phyloP scores from a whole-genome alignment of 371 early-diverging fungal genomes.

The Mortierella sp. region DNA sequence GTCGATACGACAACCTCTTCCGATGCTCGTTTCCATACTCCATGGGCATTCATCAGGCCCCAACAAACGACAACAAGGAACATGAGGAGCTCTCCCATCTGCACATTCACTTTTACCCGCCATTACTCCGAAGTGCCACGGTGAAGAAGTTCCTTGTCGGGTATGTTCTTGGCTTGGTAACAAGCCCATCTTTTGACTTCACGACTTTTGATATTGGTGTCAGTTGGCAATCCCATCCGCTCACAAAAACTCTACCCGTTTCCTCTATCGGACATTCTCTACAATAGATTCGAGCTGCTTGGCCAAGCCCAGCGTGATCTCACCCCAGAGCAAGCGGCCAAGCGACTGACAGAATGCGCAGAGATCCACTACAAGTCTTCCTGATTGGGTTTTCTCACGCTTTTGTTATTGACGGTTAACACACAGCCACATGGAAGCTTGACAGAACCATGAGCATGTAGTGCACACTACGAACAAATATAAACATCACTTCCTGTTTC shows the following conservation, averaged over 20 bases:
- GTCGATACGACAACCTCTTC: conserved; percentile 93
- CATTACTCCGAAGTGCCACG: conserved; percentile 86
- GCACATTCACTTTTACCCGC: conserved; percentile 96
- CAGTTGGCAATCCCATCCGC: not conserved
- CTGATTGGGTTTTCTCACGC: not conserved
- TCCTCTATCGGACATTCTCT: too few species aligned
- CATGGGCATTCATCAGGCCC: conserved; percentile 93
- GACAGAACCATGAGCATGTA: too few species aligned
- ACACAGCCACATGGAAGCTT: too few species aligned
- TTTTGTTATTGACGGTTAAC: not conserved
- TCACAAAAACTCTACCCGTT: too few species aligned
- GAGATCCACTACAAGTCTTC: conserved; percentile 70
- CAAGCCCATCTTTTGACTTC: too few species aligned
- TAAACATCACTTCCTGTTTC: too few species aligned
- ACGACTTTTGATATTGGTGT: too few species aligned
- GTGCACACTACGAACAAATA: too few species aligned
- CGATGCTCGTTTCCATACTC: conserved; percentile 94
- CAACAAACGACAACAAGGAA: conserved; percentile 59
- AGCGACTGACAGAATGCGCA: conserved; percentile 62
- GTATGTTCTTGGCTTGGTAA: too few species aligned
- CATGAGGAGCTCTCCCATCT: conserved; percentile 71
- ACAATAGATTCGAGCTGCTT: conserved; percentile 86
- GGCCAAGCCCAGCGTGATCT: conserved; percentile 94
- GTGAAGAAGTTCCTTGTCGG: conserved; percentile 97
- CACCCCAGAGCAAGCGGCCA: conserved; percentile 92